Evolutionary conservation across 2,329 filamentous ascomycete species (phyloP).

Genomic region (Dichotomopilus funicola): DNA sequence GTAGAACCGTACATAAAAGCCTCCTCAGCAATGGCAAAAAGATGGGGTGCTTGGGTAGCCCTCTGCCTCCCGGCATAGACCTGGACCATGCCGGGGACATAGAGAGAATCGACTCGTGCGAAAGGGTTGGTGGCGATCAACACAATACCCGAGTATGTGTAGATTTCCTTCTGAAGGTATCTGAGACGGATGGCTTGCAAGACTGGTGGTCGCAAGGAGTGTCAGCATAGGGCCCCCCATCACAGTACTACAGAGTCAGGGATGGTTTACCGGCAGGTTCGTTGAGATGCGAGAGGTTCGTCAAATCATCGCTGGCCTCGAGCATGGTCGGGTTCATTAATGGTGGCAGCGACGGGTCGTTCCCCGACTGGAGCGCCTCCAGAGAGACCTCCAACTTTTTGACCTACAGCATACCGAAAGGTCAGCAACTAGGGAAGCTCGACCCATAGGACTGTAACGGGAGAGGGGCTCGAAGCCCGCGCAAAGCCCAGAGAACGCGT

Average conservation of each 20-base stretch:
- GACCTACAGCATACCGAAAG: constrained; percentile 44
- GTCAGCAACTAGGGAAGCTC: constrained; percentile 5
- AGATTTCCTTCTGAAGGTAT: constrained; percentile 98
- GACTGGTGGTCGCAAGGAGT: constrained; percentile 48
- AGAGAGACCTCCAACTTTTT: constrained; percentile 73
- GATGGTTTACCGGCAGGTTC: constrained; percentile 77
- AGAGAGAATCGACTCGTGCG: constrained; percentile 92
- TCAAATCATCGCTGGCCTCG: constrained; percentile 96
- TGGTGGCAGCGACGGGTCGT: constrained; percentile 74
- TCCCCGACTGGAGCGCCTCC: constrained; percentile 69
- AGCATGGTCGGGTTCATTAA: constrained; percentile 98
- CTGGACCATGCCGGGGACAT: constrained; percentile 99
- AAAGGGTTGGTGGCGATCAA: constrained; percentile 98
- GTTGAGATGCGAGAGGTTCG: constrained; percentile 94
- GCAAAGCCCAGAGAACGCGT: constrained; percentile 23
- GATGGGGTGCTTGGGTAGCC: constrained; percentile 91
- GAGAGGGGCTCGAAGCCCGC: no score
- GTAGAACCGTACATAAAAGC: constrained; percentile 71
- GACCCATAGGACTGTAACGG: no score
- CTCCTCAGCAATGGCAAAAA: constrained; percentile 98
- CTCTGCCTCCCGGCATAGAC: constrained; percentile 96
- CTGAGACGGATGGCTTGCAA: constrained; percentile 95
- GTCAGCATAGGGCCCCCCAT: constrained; percentile 13
- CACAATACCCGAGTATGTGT: constrained; percentile 98
- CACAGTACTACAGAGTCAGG: background rate